Percentiles rank a stretch among this genome's conserved stretches.
Conservation (phyloP, 768 basidiomycete species). For the Coprinellus aureogranulatus region DNA sequence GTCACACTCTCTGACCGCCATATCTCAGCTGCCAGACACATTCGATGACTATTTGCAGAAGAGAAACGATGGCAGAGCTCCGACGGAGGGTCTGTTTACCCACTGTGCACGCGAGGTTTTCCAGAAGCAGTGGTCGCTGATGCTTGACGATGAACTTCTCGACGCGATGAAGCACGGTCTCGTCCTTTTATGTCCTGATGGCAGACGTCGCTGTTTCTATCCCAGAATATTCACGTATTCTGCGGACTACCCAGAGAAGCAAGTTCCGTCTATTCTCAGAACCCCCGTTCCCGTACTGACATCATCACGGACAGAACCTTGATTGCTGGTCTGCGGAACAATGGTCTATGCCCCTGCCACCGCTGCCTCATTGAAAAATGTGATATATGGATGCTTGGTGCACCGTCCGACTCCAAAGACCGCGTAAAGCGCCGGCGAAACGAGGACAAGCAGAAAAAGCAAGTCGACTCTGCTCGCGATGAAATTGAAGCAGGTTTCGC, state of each 20-base stretch:
- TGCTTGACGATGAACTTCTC: slow-evolving; percentile 33
- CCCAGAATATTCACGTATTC: slow-evolving; percentile 35
- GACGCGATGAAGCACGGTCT: slow-evolving; percentile 34
- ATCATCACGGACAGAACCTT: background rate
- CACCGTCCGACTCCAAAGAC: background rate
- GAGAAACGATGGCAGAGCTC: slow-evolving; percentile 16
- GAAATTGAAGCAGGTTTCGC: slow-evolving; percentile 12
- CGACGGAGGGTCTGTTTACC: slow-evolving; percentile 18
- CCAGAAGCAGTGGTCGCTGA: slow-evolving; percentile 27
- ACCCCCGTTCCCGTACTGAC: background rate
- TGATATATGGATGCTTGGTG: background rate
- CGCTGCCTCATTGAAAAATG: slow-evolving; percentile 6
- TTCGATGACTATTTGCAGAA: slow-evolving; percentile 16
- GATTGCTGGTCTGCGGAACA: slow-evolving; percentile 10
- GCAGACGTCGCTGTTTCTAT: slow-evolving; percentile 25
- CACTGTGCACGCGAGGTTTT: slow-evolving; percentile 32
- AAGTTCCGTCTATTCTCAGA: background rate
- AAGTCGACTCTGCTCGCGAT: slow-evolving; percentile 1
- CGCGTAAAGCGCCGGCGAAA: background rate
- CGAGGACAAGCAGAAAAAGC: slow-evolving; percentile 1
- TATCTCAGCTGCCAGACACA: slow-evolving; percentile 20
- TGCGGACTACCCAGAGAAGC: slow-evolving; percentile 43
- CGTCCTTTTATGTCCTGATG: slow-evolving; percentile 29
- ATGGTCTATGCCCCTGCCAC: slow-evolving; percentile 10
- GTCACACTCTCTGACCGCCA: too few relatives aligned